Base-by-base conservation (phyloP, 164 flowering plant genomes). In the Magnolia kwangsiensis region DNA sequence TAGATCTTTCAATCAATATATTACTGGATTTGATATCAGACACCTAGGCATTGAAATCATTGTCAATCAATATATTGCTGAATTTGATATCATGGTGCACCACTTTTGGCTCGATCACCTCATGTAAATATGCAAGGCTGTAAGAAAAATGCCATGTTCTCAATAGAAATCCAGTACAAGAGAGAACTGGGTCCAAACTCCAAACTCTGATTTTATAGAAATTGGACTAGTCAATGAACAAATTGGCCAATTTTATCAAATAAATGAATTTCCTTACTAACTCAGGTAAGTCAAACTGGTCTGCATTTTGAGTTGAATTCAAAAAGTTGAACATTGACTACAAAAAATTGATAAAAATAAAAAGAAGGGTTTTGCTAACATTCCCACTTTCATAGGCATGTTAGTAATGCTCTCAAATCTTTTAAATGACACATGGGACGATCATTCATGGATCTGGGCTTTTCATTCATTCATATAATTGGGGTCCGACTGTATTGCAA, bases 91-190 rank as follows among this genome's bases (percentile, higher is more conserved):
- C 98, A 37, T 97, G 83, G 77, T 94, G 98, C 74, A 94, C 92
- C 18, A 94, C 95, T 79, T 91, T 94, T 61, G 98, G 97, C 68
- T 94, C 98, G 78, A 94, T 90, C 69, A 95, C 94, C 81, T 94
- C 98, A 63, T 94, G 98, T 85, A 94, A 83, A 77, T 94, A 94
- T 13, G 98, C 90, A 82, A 91, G 89, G 76, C 98, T 94, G 90
- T 77, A 83, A 73, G 27, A 86, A 50, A 72, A 49, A 21, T 14
- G 20, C 1, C 50, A 69, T 5, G 45, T 8, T 21, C 20, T 50
- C 8, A 16, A 50, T 64, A 21, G 37, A 50, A 19, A 8, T 4
- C 8, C 7, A 23, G 50, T 14, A 27, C 49, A 75, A 51, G 13
- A 14, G 16, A 51, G 51, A 19, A 51, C 3, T 6, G 50, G 13